Percentiles rank a stretch among this genome's conserved stretches.
Conservation (phyloP, 169 alveolate genomes). For the Cryptosporidium ubiquitum region DNA sequence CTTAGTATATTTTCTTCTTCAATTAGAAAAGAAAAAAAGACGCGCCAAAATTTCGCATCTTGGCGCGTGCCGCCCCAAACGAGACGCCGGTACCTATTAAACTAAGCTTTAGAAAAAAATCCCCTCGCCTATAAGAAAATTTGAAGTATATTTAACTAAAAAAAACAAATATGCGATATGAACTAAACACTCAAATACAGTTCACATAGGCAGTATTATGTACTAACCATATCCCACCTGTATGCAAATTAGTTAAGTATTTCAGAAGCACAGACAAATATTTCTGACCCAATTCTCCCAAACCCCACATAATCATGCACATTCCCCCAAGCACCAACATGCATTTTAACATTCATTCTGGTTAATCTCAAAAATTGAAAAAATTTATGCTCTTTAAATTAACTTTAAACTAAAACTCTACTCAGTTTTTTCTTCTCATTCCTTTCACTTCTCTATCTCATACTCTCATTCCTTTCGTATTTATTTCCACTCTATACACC, state of each 20-base stretch:
- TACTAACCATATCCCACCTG: neutral
- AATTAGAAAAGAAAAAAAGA: too few relatives aligned
- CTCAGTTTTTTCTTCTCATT: too few relatives aligned
- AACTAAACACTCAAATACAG: too few relatives aligned
- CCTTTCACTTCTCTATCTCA: neutral
- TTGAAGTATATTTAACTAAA: too few relatives aligned
- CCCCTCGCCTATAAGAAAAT: too few relatives aligned
- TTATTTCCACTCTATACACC: too few relatives aligned
- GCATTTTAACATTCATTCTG: neutral
- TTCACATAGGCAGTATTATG: too few relatives aligned
- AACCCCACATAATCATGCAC: neutral
- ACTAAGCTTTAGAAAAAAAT: neutral
- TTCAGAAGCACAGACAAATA: neutral
- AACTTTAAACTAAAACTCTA: too few relatives aligned
- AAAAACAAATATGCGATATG: too few relatives aligned
- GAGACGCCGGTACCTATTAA: slow-evolving; percentile 4
- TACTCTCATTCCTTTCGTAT: neutral
- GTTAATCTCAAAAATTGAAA: too few relatives aligned
- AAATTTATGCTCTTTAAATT: too few relatives aligned
- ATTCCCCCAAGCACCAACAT: neutral
- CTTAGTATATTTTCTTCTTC: too few relatives aligned
- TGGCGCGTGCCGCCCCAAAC: neutral
- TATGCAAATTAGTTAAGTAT: neutral
- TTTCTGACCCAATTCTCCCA: neutral
- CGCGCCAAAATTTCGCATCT: neutral